These are phyloP conservation scores for Thelonectria discophora DNA, from an alignment of 2,329 filamentous ascomycete species.

Conservation along the genomic window DNA sequence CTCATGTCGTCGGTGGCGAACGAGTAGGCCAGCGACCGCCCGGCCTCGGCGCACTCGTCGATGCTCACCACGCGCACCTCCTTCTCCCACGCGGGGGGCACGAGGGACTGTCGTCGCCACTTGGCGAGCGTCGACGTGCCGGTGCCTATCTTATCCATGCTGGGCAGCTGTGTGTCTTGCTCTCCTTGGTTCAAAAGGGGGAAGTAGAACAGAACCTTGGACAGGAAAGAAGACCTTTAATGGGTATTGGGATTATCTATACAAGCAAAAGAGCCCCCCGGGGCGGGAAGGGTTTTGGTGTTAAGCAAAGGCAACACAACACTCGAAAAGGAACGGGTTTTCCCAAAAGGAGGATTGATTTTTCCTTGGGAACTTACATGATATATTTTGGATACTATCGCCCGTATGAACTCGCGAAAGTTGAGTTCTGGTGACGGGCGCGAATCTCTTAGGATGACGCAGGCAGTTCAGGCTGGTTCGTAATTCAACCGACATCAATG, in stretches of 20 bases:
- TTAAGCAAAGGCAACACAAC: conserved; percentile 32
- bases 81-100: conserved; percentile 62
- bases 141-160: conserved; percentile 54
- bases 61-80: conserved; percentile 70
- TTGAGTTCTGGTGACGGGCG: conserved; percentile 65
- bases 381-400: conserved; percentile 65
- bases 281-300: conserved; percentile 32
- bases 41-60: conserved; percentile 76
- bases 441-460: conserved; percentile 65
- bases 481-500: conserved; percentile 69
- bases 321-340: conserved; percentile 12
- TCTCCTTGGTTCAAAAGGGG: neutral
- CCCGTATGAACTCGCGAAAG: conserved; percentile 64
- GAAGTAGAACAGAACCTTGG: neutral
- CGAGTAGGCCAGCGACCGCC: conserved; percentile 76
- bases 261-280: conserved; percentile 6
- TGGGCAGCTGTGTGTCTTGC: conserved; percentile 35
- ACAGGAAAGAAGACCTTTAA: conserved; percentile 27
- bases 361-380: conserved; percentile 46
- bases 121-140: conserved; percentile 43
- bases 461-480: conserved; percentile 65
- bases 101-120: conserved; percentile 54
- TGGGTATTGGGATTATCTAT: conserved; percentile 34
- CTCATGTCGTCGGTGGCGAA: conserved; percentile 80
- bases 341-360: conserved; percentile 6